A percentile compares a stretch with the other conserved stretches of the same genome.
Conservation (phyloP, 1,284 basidiomycete genomes). For the Pulveroboletus sp. region DNA sequence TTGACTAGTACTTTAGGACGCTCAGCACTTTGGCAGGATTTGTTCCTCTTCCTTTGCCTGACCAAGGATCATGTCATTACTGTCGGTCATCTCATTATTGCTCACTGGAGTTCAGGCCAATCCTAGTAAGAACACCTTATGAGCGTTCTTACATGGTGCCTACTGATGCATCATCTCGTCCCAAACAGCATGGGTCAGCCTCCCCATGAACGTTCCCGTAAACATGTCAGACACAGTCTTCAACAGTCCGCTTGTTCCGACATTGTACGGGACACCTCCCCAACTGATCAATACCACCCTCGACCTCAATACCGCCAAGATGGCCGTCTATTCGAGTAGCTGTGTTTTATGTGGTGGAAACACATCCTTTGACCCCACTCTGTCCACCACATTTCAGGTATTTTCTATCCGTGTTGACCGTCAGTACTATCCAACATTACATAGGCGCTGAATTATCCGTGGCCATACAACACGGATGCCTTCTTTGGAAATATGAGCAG, state of each 20-base stretch:
- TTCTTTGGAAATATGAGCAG: constrained; percentile 16
- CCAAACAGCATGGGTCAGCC: constrained; percentile 18
- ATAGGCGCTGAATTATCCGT: constrained; percentile 11
- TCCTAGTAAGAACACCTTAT: constrained; percentile 2
- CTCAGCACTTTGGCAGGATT: not conserved
- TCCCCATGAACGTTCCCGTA: constrained; percentile 15
- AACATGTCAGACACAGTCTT: constrained; percentile 16
- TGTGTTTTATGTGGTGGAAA: constrained; percentile 26
- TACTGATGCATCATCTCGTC: no score
- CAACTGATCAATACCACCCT: constrained; percentile 25
- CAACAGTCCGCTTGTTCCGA: constrained; percentile 23
- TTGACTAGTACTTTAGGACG: not conserved
- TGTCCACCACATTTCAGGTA: constrained; percentile 28
- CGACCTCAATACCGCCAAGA: constrained; percentile 19
- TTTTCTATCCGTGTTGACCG: not conserved
- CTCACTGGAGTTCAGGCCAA: not conserved
- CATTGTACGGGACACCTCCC: constrained; percentile 25
- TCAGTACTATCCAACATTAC: not conserved
- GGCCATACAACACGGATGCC: constrained; percentile 11
- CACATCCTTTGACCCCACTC: constrained; percentile 16
- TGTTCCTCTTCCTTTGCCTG: not conserved
- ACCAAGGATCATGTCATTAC: not conserved
- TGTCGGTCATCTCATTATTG: not conserved
- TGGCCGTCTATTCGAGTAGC: constrained; percentile 21
- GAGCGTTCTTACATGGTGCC: not conserved